A percentile compares a stretch with the other conserved stretches of the same genome.
phyloP scores from a whole-genome alignment of 495 filamentous ascomycete species.

The Echria macrotheca region DNA sequence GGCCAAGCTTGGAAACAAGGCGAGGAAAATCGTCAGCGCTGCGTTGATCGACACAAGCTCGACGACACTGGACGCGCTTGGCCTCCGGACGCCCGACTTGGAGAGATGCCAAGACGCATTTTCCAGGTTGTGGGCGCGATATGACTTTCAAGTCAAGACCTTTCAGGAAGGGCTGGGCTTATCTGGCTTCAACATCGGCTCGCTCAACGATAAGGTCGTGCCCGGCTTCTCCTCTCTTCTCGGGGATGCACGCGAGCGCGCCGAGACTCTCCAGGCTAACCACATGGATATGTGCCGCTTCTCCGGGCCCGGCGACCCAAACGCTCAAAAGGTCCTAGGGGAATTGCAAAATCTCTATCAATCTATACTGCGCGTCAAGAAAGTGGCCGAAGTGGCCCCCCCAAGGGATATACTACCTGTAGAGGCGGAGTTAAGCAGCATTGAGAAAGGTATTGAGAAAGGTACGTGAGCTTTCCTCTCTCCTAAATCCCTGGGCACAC shows the following conservation, averaged over 20 bases:
- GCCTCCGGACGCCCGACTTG: conserved; percentile 10
- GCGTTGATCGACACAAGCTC: conserved; percentile 9
- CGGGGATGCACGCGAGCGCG: conserved; percentile 19
- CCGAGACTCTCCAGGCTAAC: conserved; percentile 21
- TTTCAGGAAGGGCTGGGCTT: conserved; percentile 17
- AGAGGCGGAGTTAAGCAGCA: too few species aligned
- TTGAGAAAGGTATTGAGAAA: too few species aligned
- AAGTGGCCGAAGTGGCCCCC: too few species aligned
- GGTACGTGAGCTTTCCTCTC: too few species aligned
- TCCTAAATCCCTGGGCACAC: too few species aligned
- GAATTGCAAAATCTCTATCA: conserved; percentile 11
- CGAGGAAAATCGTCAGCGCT: conserved; percentile 1
- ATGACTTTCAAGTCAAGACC: conserved; percentile 20
- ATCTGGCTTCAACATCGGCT: conserved; percentile 9
- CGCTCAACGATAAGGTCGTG: conserved; percentile 23
- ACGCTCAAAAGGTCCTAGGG: conserved; percentile 20
- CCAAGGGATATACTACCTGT: too few species aligned
- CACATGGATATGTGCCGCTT: conserved; percentile 30
- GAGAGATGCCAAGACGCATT: conserved; percentile 17
- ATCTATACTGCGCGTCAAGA: too few species aligned
- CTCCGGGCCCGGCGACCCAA: conserved; percentile 16
- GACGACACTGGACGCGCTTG: conserved; percentile 8
- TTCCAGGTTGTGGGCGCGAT: conserved; percentile 11
- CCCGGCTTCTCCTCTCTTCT: conserved; percentile 25
- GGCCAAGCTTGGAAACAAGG: conserved; percentile 9